Percentiles rank a stretch among this genome's conserved stretches.
Evolutionary conservation across 768 basidiomycete species (phyloP).

Genomic region (Termitomyces sp.): DNA sequence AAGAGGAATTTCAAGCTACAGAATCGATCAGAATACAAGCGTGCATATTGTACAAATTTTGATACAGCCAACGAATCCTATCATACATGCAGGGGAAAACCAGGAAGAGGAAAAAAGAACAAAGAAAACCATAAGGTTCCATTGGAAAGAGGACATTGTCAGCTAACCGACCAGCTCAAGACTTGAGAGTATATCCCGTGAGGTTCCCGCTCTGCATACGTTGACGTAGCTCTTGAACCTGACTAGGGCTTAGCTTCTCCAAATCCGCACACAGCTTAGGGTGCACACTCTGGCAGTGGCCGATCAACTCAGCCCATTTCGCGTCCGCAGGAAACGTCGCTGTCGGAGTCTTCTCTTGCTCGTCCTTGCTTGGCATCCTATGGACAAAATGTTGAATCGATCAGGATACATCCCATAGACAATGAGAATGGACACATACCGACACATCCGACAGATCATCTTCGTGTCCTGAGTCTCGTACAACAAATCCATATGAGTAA

Average conservation of each 20-base stretch:
- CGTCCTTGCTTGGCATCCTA: conserved; percentile 5
- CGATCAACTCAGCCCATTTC: conserved; percentile 24
- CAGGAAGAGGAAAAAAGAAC: background rate
- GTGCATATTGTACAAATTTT: background rate
- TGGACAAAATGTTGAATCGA: background rate
- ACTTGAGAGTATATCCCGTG: conserved; percentile 4
- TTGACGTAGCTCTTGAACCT: conserved; percentile 27
- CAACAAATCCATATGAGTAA: conserved; percentile 25
- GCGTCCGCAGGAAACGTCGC: conserved; percentile 20
- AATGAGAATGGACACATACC: conserved; percentile 15
- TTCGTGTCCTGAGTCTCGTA: conserved; percentile 18
- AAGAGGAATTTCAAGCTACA: background rate
- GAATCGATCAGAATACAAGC: background rate
- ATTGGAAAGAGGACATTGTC: background rate
- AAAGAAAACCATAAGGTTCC: background rate
- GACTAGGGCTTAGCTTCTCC: conserved; percentile 22
- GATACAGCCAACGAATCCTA: background rate
- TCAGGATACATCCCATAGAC: background rate
- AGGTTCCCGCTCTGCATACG: conserved; percentile 14
- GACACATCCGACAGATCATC: conserved; percentile 24
- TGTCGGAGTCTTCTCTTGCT: background rate
- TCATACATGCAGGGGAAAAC: background rate
- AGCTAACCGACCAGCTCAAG: background rate
- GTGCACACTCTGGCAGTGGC: conserved; percentile 25
- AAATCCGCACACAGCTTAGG: conserved; percentile 24